Evolutionary conservation across 2,329 filamentous ascomycete species (phyloP), one percentile per base, ranked within the genome.

Genomic region (Trichoderma sp.): DNA sequence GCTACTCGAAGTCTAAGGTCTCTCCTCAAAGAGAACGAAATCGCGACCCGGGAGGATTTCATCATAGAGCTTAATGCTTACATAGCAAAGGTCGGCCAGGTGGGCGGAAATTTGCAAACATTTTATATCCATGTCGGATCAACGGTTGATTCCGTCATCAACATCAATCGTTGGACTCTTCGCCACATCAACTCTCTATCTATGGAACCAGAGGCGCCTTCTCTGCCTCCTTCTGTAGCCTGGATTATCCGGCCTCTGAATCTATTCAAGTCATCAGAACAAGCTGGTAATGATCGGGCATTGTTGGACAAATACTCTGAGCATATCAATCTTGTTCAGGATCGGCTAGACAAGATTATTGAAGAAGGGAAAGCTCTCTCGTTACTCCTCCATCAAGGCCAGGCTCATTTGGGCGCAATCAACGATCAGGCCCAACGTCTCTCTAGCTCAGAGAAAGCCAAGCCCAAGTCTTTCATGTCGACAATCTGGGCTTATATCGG

Each of bases 111-210:
- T 68, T 83, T 96, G 5, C 89, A 90, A 70, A 86, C 84, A 69
- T 96, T 94, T 84, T 94, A 94, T 79, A 89, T 87, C 0, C 89
- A 91, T 73, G 90, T 94, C 72, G 91, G 91, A 5, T 85, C 88
- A 13, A 89, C 90, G 1, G 89, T 94, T 43, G 92, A 95, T 75
- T 87, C 87, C 43, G 89, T 94, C 60, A 89, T 94, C 69, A 86
- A 85, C 71, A 92, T 91, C 68, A 94, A 93, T 75, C 86, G 87
- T 66, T 94, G 90, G 90, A 94, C 92, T 0, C 85, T 89, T 59
- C 84, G 88, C 18, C 88, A 90, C 56, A 85, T 94, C 58, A 86
- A 90, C 73, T 86, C 86, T 8, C 82, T 92, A n/a, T 82, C 82
- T 51, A 74, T 77, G n/a, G 72, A 75, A 5, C 69, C 74, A 18